phyloP scores from a whole-genome alignment of 2,329 filamentous ascomycete species.

The Colletotrichum spinosum region DNA sequence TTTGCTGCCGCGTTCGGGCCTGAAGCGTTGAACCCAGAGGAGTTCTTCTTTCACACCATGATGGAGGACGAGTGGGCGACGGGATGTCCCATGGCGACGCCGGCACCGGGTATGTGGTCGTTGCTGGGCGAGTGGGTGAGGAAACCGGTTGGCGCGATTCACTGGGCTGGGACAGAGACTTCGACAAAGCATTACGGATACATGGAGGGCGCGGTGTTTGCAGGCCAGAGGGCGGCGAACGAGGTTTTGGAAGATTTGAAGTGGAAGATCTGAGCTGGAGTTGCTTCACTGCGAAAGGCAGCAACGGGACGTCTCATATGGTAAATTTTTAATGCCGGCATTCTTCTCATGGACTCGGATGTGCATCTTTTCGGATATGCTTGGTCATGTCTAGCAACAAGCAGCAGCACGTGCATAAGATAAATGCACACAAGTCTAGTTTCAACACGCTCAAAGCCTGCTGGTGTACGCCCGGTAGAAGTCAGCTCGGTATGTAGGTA shows the following conservation, averaged over 20 bases:
- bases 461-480: too few relatives aligned
- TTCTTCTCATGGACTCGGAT: too few relatives aligned
- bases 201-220: constrained; percentile 34
- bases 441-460: too few relatives aligned
- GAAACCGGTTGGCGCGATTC: constrained; percentile 32
- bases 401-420: too few relatives aligned
- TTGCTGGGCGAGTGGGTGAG: constrained; percentile 32
- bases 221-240: constrained; percentile 30
- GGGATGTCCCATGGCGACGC: constrained; percentile 34
- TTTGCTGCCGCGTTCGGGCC: constrained; percentile 34
- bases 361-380: too few relatives aligned
- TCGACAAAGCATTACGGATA: constrained; percentile 31
- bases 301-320: too few relatives aligned
- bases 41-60: constrained; percentile 36
- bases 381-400: too few relatives aligned
- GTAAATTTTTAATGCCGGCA: too few relatives aligned
- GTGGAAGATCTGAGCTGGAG: constrained; percentile 23
- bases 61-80: constrained; percentile 35
- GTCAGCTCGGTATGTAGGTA: too few relatives aligned
- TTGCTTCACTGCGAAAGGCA: too few relatives aligned
- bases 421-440: too few relatives aligned
- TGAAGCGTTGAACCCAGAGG: constrained; percentile 37
- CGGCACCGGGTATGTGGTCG: constrained; percentile 36
- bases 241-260: constrained; percentile 32
- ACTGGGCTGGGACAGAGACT: constrained; percentile 36